These are phyloP conservation scores for Melastoma candidum DNA, from an alignment of 441 rosid species.

Conservation along the genomic window DNA sequence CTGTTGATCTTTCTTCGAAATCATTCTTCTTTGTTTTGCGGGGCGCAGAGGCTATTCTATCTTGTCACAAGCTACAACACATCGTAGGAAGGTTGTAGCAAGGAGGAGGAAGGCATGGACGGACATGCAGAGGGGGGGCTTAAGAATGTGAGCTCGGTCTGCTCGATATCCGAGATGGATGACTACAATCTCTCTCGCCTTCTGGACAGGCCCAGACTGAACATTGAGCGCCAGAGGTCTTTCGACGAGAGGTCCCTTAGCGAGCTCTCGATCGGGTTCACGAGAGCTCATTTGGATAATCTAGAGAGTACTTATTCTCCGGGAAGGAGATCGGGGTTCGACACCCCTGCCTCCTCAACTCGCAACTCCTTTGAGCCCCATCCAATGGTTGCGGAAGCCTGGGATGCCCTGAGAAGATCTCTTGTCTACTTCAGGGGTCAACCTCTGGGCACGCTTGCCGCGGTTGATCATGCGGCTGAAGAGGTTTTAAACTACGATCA, in stretches of 20 bases:
- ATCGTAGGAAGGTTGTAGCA: neutral
- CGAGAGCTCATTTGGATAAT: neutral
- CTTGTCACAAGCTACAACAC: too few species aligned
- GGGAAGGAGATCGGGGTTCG: conserved; percentile 6
- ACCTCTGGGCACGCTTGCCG: conserved; percentile 9
- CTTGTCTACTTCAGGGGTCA: conserved; percentile 9
- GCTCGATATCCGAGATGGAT: conserved; percentile 6
- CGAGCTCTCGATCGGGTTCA: conserved; percentile 2
- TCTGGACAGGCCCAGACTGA: conserved; percentile 5
- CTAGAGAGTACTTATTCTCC: conserved; percentile 5
- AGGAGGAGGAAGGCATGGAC: neutral
- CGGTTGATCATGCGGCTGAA: conserved; percentile 8
- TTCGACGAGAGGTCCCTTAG: conserved; percentile 7
- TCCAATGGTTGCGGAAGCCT: conserved; percentile 8
- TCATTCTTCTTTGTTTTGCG: too few species aligned
- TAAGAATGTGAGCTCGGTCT: conserved; percentile 6
- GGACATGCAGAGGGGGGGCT: neutral
- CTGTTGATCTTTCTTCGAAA: too few species aligned
- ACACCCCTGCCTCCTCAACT: conserved; percentile 8
- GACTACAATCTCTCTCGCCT: conserved; percentile 9
- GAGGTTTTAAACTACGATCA: conserved; percentile 7
- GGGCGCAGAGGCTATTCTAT: too few species aligned
- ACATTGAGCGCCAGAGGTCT: conserved; percentile 10
- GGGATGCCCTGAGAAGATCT: conserved; percentile 7
- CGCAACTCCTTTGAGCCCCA: conserved; percentile 10